These are phyloP conservation scores for Elsinoe ampelina DNA, from an alignment of 2,329 filamentous ascomycete species.

Conservation along the genomic window DNA sequence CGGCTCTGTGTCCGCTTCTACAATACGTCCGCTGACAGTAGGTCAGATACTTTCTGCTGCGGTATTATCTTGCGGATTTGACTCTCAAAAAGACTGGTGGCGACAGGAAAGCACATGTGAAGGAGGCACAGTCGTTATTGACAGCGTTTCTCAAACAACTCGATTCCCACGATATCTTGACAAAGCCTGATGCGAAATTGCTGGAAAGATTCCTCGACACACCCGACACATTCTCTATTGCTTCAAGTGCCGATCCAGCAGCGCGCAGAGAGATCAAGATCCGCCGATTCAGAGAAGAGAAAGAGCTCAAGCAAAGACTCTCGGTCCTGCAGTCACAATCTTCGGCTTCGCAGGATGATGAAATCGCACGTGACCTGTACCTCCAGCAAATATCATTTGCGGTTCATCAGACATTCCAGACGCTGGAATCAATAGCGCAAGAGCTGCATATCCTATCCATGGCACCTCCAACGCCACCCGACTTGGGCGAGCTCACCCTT, in stretches of 20 bases:
- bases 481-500: conserved; percentile 30
- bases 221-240: conserved; percentile 62
- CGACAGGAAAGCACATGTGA: conserved; percentile 55
- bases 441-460: conserved; percentile 74
- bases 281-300: conserved; percentile 72
- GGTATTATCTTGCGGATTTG: conserved; percentile 72
- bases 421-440: conserved; percentile 75
- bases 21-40: neutral
- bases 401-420: conserved; percentile 72
- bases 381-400: conserved; percentile 64
- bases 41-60: conserved; percentile 61
- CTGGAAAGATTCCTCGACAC: conserved; percentile 66
- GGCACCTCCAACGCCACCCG: conserved; percentile 50
- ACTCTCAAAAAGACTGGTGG: conserved; percentile 55
- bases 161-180: conserved; percentile 69
- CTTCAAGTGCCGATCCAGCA: conserved; percentile 56
- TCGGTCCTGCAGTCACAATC: conserved; percentile 57
- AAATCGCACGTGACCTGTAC: conserved; percentile 68
- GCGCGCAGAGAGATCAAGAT: conserved; percentile 77
- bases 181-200: conserved; percentile 54
- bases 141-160: conserved; percentile 68
- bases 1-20: conserved; percentile 19
- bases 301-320: conserved; percentile 73
- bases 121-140: conserved; percentile 58
- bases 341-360: conserved; percentile 63